A percentile compares a stretch with the other conserved stretches of the same genome.
These are phyloP conservation scores for Aspergillus sp. DNA, from an alignment of 2,329 filamentous ascomycete species.

Conservation along the genomic window DNA sequence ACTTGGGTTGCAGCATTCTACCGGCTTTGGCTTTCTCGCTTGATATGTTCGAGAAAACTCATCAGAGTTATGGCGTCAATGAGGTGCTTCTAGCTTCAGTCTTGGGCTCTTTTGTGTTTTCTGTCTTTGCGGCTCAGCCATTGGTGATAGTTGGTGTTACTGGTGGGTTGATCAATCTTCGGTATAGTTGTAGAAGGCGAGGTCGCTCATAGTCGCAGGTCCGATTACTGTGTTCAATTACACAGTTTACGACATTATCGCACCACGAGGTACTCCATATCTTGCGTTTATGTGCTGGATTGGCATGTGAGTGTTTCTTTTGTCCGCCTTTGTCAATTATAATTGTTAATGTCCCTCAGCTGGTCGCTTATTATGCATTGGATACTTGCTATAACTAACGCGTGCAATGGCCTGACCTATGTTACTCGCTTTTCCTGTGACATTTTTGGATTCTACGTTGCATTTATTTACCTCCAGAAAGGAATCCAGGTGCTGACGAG, in stretches of 20 bases:
- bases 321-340: not conserved
- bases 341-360: conserved; percentile 39
- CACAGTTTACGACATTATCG: conserved; percentile 87
- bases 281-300: conserved; percentile 92
- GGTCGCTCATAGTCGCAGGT: conserved; percentile 40
- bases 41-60: conserved; percentile 89
- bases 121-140: conserved; percentile 76
- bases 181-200: not conserved
- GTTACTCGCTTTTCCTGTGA: conserved; percentile 91
- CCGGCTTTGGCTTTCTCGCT: conserved; percentile 85
- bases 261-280: conserved; percentile 74
- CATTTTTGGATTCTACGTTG: conserved; percentile 92
- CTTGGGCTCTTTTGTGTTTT: conserved; percentile 77
- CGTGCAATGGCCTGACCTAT: conserved; percentile 84
- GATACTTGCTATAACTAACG: conserved; percentile 78
- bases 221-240: conserved; percentile 95
- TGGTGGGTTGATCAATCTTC: conserved; percentile 43
- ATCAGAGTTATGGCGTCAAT: conserved; percentile 83
- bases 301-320: conserved; percentile 59
- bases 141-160: conserved; percentile 90
- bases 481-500: conserved; percentile 80
- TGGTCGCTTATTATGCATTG: conserved; percentile 86
- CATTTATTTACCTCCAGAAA: conserved; percentile 88
- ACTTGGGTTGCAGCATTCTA: conserved; percentile 62
- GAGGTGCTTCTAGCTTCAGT: conserved; percentile 87